Percentiles rank a stretch among this genome's conserved stretches.
Conservation (phyloP, 2,329 filamentous ascomycete species). For the Talaromyces marneffei region DNA sequence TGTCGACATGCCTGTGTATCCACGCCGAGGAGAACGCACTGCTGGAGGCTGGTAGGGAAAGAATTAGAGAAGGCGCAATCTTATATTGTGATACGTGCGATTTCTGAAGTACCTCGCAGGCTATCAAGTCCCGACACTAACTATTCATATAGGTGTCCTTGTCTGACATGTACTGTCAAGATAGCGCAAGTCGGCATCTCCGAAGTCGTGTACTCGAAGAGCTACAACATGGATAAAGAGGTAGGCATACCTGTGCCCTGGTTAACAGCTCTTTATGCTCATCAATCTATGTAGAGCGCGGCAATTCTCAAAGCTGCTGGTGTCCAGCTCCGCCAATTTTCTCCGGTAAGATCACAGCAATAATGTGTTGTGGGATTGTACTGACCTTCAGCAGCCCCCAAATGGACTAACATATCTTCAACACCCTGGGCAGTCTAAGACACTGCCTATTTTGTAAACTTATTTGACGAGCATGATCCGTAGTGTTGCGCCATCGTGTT, state of each 20-base stretch:
- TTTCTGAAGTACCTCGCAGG: background rate
- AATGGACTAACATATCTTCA: constrained; percentile 61
- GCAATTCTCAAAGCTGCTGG: constrained; percentile 77
- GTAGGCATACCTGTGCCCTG: constrained; percentile 27
- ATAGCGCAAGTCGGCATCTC: constrained; percentile 93
- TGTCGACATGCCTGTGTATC: constrained; percentile 89
- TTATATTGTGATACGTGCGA: constrained; percentile 80
- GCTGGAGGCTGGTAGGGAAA: constrained; percentile 85
- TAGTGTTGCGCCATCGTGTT: background rate
- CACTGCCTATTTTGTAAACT: constrained; percentile 4
- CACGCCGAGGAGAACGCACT: constrained; percentile 97
- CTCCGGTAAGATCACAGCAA: constrained; percentile 53
- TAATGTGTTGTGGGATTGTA: background rate
- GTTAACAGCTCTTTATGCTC: constrained; percentile 9
- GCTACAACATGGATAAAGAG: constrained; percentile 88
- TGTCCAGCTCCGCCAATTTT: constrained; percentile 79
- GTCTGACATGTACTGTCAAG: constrained; percentile 96
- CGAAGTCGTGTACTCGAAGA: constrained; percentile 90
- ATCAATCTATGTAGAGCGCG: constrained; percentile 51
- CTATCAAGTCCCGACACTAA: constrained; percentile 8
- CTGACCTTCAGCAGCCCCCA: constrained; percentile 45
- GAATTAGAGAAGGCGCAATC: constrained; percentile 73
- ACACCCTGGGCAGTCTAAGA: constrained; percentile 1
- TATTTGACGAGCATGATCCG: background rate
- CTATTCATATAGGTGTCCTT: constrained; percentile 62